A percentile compares a stretch with the other conserved stretches of the same genome.
These are phyloP conservation scores for Hypericum androsaemum DNA, from an alignment of 345 rosid species.

Conservation along the genomic window DNA sequence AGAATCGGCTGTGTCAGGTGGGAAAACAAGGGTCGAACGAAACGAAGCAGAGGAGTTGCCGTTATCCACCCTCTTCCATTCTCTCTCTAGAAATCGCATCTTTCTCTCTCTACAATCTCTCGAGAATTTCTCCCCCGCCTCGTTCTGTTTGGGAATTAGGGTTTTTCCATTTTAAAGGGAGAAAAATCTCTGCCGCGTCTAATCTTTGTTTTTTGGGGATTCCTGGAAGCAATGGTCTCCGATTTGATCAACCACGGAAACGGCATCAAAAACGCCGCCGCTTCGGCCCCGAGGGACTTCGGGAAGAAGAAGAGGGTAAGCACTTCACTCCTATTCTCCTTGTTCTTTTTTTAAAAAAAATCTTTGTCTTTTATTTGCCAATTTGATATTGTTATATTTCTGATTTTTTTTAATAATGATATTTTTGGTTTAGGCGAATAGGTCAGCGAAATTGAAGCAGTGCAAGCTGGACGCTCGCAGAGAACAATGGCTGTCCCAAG, in stretches of 20 bases:
- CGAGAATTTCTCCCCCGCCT: not conserved
- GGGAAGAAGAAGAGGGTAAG: conserved; percentile 72
- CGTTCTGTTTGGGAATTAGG: conserved; percentile 25
- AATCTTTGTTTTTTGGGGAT: too few species aligned
- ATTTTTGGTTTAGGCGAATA: conserved; percentile 41
- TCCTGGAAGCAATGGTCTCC: too few species aligned
- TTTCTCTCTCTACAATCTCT: not conserved
- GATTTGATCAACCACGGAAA: too few species aligned
- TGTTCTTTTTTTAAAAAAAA: too few species aligned
- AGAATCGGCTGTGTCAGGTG: too few species aligned
- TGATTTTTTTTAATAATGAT: not conserved
- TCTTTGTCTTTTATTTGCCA: not conserved
- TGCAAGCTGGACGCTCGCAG: conserved; percentile 89
- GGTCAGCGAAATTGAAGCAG: conserved; percentile 91
- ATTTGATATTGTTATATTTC: not conserved
- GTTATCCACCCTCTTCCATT: conserved; percentile 11
- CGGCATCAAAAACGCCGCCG: conserved; percentile 33
- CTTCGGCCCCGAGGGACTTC: conserved; percentile 48
- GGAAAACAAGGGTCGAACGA: too few species aligned
- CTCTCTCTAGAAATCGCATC: conserved; percentile 15
- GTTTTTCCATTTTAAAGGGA: conserved; percentile 27
- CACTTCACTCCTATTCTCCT: not conserved
- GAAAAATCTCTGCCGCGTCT: too few species aligned
- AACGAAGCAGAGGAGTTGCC: not conserved
- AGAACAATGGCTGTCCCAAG: conserved; percentile 97